Base-by-base conservation (phyloP, 371 early-diverging fungal species). In the Saksenaea vasiformis region DNA sequence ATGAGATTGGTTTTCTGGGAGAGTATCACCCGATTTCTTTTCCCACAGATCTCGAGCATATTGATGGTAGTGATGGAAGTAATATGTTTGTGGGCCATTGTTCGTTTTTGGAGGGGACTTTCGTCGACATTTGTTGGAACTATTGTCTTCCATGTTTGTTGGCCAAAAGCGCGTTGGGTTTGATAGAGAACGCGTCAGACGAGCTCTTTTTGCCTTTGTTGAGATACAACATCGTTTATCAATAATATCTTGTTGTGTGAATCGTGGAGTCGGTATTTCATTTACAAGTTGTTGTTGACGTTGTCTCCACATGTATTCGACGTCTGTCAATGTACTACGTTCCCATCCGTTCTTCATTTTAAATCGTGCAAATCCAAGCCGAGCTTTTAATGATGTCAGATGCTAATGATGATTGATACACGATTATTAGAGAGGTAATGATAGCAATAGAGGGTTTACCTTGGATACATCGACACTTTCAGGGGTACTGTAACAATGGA, bases 331-430 rank as follows among this genome's bases (percentile, higher is more conserved):
- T 1, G 76, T 73, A 54, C 61, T 75, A 5, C 58, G 69, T 62
- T 75, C 73, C 79, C 79, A 78, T 15, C 79, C 79, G 31, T 78
- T 64, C 13, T 62, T 70, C 41, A 78, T 43, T 44, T 78, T 78
- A 65, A 78, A 78, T n/a, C 69, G 68, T 22, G 79, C 79, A 68
- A 78, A 73, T 24, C 66, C 66, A 28, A 78, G 66, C 17, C 79
- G 60, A 15, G 73, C 66, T 64, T 66, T 75, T 10, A 78, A 61
- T 22, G 66, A 62, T 22, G 57, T 54, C 17, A 78, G 14, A 56
- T 74, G 64, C 78, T 78, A 41, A 51, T 35, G 3, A 54, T 38
- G n/a, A 24, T 22, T 37, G 24, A 43, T 26, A 17, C 34, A 54
- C 44, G n/a, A 54, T 38, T 58, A 58, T 17, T 44, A 34, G 35